These are phyloP conservation scores for Carpinus viminea DNA, from an alignment of 306 rosid genomes.

Conservation along the genomic window DNA sequence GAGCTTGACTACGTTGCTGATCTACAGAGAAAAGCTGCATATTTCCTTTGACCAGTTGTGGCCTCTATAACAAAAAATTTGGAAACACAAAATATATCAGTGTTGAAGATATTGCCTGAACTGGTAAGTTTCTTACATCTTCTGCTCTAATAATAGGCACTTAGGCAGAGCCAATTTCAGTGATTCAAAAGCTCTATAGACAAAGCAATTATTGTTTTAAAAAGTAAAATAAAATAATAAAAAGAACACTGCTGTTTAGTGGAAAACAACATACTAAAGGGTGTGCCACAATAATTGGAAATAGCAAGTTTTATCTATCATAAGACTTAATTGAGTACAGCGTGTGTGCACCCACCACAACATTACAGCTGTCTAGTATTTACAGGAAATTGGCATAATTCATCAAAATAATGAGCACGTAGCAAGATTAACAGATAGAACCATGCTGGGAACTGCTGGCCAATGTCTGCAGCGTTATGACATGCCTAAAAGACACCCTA, in stretches of 20 bases:
- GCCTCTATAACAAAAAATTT: slow-evolving; percentile 49
- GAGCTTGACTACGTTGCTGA: slow-evolving; percentile 87
- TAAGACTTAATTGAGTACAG: not conserved
- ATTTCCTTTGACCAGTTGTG: slow-evolving; percentile 81
- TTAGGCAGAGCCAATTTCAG: not conserved
- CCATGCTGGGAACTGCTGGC: slow-evolving; percentile 6
- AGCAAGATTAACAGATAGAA: not conserved
- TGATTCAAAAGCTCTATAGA: not conserved
- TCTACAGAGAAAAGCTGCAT: slow-evolving; percentile 86
- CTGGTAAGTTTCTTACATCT: not conserved
- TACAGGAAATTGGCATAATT: not conserved
- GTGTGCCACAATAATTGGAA: not conserved
- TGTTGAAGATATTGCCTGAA: not conserved
- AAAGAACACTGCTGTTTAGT: not conserved
- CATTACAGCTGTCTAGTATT: not conserved
- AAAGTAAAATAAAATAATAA: not conserved
- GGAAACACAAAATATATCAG: slow-evolving; percentile 6
- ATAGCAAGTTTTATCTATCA: not conserved
- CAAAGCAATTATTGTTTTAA: not conserved
- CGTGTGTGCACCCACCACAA: not conserved
- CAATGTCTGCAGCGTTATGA: not conserved
- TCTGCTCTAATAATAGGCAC: not conserved
- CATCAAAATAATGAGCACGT: not conserved
- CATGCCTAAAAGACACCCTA: slow-evolving; percentile 6
- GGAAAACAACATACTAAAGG: not conserved